Evolutionary conservation across 495 filamentous ascomycete species (phyloP), one percentile per base, ranked within the genome.

Genomic region (Bathelium albidoporum): DNA sequence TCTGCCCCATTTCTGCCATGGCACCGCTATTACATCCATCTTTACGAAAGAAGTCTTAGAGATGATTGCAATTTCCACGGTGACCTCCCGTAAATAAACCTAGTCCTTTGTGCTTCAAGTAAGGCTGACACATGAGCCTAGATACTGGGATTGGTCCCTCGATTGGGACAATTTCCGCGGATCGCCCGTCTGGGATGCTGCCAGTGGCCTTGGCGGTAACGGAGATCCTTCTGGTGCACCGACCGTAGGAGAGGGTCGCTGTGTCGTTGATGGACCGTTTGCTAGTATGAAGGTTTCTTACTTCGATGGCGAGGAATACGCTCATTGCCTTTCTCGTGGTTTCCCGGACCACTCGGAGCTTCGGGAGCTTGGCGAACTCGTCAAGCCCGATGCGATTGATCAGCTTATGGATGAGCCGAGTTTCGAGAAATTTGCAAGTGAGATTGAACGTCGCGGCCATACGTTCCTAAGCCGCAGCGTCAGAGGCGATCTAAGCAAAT

Each of bases 81-180:
- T 2, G 67, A 70, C 14, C 72, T 80, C 28, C 78, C 80, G 76
- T 82, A 73, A 55, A 70, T 44, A 49, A 55, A 64, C n/a, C n/a
- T n/a, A n/a, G n/a, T n/a, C n/a, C n/a, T n/a, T n/a, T n/a, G n/a
- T n/a, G n/a, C n/a, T n/a, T n/a, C n/a, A n/a, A n/a, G n/a, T n/a
- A n/a, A n/a, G n/a, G 12, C 45, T 55, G 29, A 29, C 16, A 31
- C 32, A 18, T 32, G 49, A 16, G 16, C 45, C 18, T 20, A 69
- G 66, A 28, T 65, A 61, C 59, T 65, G 63, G 63, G 63, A 65
- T 32, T 65, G 63, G 63, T 61, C 63, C n/a, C 41, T 65, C 24
- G 63, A 65, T 29, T 61, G 63, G 28, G 41, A 55, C 1, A 60
- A 59, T 31, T 45, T 65, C 32, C 59, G 62, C 32, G 1, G 4